These are phyloP conservation scores for Geotrichum cucujoidarum DNA, from an alignment of 1,139 yeast genomes.

Conservation along the genomic window DNA sequence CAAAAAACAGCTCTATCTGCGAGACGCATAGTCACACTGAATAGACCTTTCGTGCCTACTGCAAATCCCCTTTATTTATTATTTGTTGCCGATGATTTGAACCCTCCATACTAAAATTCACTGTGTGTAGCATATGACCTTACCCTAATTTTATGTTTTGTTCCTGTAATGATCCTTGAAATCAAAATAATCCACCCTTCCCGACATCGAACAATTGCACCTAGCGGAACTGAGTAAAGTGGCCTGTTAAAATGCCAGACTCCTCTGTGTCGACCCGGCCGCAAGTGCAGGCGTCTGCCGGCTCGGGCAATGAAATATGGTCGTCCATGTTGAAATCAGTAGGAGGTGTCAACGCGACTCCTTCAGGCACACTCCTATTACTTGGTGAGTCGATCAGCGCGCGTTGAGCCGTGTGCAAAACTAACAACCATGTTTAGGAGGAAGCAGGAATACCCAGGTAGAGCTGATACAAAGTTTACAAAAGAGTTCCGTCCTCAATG, in stretches of 20 bases:
- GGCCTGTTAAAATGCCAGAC: constrained; percentile 2
- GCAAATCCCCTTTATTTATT: too few relatives aligned
- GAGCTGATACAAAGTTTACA: constrained; percentile 14
- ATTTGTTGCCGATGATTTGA: too few relatives aligned
- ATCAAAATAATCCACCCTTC: too few relatives aligned
- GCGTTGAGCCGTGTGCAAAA: constrained; percentile 16
- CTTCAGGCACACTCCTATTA: constrained; percentile 23
- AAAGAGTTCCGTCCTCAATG: not conserved
- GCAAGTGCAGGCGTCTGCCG: constrained; percentile 1
- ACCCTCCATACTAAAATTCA: too few relatives aligned
- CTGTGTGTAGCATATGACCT: too few relatives aligned
- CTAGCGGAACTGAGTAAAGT: too few relatives aligned
- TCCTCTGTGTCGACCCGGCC: not conserved
- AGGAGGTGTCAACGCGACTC: constrained; percentile 21
- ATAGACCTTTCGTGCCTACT: too few relatives aligned
- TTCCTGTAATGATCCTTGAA: too few relatives aligned
- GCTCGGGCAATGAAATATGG: constrained; percentile 21
- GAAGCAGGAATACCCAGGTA: constrained; percentile 6
- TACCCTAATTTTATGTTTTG: too few relatives aligned
- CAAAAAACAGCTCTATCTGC: too few relatives aligned
- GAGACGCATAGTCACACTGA: too few relatives aligned
- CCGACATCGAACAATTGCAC: too few relatives aligned
- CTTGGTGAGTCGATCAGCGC: constrained; percentile 20
- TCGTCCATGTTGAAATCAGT: constrained; percentile 26
- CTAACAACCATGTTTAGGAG: constrained; percentile 1